Evolutionary conservation across 2,329 filamentous ascomycete species (phyloP), one percentile per base, ranked within the genome.

Genomic region (Fusarium euwallaceae): DNA sequence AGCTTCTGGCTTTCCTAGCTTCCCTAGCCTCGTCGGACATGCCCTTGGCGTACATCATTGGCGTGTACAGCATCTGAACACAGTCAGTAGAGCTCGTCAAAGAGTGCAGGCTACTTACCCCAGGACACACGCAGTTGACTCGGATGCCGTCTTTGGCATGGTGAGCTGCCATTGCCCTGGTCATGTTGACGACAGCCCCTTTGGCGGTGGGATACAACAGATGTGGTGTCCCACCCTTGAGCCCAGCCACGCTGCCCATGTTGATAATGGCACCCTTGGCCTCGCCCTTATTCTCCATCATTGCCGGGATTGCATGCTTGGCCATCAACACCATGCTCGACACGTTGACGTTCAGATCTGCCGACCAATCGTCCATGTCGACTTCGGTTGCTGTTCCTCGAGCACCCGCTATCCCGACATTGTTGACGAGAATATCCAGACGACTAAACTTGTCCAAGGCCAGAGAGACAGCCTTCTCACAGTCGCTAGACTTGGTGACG

Each of bases 281-380:
- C 39, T 87, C 83, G 0, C 83, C 83, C 14, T 85, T 82, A 64
- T 92, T 91, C 65, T 83, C 84, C 27, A 74, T 71, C 91, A 93
- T 93, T 4, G 83, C 87, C 0, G 91, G 91, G 34, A 93, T 87
- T 0, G 87, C 87, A 73, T 89, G 88, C 75, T 92, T 91, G 20
- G 84, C 83, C 89, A 93, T 92, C 64, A 88, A 83, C 34, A 92
- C 87, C 91, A 93, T 93, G 74, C 88, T 91, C 6, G 86, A 87
- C 5, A 93, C 89, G 75, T 93, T 93, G 56, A 92, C 82, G 53
- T 91, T 86, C 64, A 93, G 84, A 0, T 87, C 86, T 61, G 84
- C 85, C 0, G 87, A 84, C 89, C 90, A 93, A 12, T 85, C 83
- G 0, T 80, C 85, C 84, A 91, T 87, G 75, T 92, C 89, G 1